These are phyloP conservation scores for Candida railenensis DNA, from an alignment of 805 yeast genomes.

Conservation along the genomic window DNA sequence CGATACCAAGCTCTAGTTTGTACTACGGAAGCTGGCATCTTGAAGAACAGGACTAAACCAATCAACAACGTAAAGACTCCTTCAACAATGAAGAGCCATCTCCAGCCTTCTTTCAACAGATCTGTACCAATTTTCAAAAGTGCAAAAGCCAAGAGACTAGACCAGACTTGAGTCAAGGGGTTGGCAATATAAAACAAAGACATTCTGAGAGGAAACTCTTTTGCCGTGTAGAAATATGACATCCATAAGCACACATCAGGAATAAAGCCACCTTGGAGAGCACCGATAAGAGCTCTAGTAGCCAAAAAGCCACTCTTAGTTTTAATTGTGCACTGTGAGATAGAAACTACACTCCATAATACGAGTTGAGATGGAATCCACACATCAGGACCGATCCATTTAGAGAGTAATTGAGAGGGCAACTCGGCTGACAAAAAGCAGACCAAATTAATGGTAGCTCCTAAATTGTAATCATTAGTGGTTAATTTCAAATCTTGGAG, in stretches of 20 bases:
- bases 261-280: conserved; percentile 69
- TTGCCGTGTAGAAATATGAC: conserved; percentile 61
- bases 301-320: conserved; percentile 42
- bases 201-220: conserved; percentile 58
- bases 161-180: conserved; percentile 28
- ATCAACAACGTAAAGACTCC: conserved; percentile 51
- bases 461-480: conserved; percentile 60
- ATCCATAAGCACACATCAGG: conserved; percentile 64
- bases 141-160: conserved; percentile 10
- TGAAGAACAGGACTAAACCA: conserved; percentile 40
- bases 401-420: conserved; percentile 65
- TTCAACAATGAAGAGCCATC: conserved; percentile 59
- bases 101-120: conserved; percentile 51
- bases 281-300: conserved; percentile 53
- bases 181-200: conserved; percentile 59
- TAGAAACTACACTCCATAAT: conserved; percentile 56
- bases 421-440: conserved; percentile 59
- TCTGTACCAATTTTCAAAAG: conserved; percentile 11
- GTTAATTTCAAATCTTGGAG: conserved; percentile 49
- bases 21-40: conserved; percentile 51
- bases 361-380: conserved; percentile 61
- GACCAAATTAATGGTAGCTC: conserved; percentile 52
- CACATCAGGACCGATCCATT: conserved; percentile 58
- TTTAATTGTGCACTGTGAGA: conserved; percentile 47
- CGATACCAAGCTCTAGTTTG: conserved; percentile 47